These are phyloP conservation scores for Capillidium rhysosporum DNA, from an alignment of 371 early-diverging fungal species.

Conservation along the genomic window DNA sequence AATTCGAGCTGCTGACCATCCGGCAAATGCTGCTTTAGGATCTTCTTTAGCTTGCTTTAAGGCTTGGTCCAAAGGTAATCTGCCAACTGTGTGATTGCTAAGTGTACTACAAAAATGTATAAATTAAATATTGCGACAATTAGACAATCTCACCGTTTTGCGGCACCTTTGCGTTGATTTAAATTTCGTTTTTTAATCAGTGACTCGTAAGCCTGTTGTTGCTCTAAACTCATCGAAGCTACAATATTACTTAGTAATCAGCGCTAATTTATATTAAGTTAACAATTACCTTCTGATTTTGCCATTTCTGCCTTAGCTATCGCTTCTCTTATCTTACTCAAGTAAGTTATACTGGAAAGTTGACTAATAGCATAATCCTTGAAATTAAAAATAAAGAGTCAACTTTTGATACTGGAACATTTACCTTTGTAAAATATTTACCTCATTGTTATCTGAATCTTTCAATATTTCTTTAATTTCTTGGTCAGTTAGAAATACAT, in stretches of 20 bases:
- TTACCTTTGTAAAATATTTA: slow-evolving; percentile 6
- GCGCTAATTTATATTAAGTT: not conserved
- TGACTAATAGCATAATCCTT: slow-evolving; percentile 2
- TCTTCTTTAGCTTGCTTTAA: slow-evolving; percentile 61
- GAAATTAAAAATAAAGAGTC: not conserved
- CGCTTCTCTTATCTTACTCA: not conserved
- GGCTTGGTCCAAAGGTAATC: slow-evolving; percentile 73
- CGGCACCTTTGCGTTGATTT: not conserved
- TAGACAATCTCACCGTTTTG: not conserved
- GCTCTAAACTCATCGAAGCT: slow-evolving; percentile 42
- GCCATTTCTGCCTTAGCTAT: not conserved
- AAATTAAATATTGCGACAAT: not conserved
- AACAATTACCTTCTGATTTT: not conserved
- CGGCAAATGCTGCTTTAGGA: slow-evolving; percentile 67
- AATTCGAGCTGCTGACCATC: slow-evolving; percentile 86
- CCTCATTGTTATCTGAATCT: slow-evolving; percentile 60
- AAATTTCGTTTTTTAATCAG: slow-evolving; percentile 51
- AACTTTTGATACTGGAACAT: too few relatives aligned
- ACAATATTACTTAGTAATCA: not conserved
- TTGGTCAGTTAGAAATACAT: slow-evolving; percentile 48
- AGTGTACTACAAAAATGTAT: slow-evolving; percentile 7
- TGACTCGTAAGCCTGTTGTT: slow-evolving; percentile 59
- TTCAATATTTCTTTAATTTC: slow-evolving; percentile 61
- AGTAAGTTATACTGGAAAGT: not conserved
- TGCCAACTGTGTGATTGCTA: slow-evolving; percentile 54